phyloP scores from a whole-genome alignment of 495 filamentous ascomycete genomes.

The Penicillium odoratum region DNA sequence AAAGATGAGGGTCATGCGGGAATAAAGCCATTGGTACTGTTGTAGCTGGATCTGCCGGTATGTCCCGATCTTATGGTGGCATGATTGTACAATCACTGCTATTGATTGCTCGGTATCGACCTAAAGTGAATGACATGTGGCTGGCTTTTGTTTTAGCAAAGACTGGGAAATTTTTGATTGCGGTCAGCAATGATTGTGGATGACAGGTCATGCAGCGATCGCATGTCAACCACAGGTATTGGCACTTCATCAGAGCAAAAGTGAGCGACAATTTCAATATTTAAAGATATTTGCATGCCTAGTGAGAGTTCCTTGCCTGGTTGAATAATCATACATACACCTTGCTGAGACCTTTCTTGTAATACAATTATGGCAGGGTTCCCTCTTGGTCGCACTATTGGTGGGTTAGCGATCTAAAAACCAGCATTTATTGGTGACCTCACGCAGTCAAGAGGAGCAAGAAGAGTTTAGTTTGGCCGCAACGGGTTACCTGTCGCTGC shows the following conservation, averaged over 20 bases:
- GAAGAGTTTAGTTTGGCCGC: too few relatives aligned
- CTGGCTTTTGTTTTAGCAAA: not conserved
- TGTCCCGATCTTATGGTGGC: slow-evolving; percentile 9
- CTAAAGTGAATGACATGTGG: slow-evolving; percentile 8
- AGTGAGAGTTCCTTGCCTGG: not conserved
- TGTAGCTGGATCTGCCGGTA: slow-evolving; percentile 6
- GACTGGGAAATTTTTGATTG: too few relatives aligned
- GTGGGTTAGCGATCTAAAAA: not conserved
- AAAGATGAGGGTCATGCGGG: slow-evolving; percentile 10
- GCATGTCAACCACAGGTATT: not conserved
- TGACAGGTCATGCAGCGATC: not conserved
- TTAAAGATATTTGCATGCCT: not conserved
- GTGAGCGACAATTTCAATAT: too few relatives aligned
- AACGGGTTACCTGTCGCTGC: too few relatives aligned
- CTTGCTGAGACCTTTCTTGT: not conserved
- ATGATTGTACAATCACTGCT: slow-evolving; percentile 10
- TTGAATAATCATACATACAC: not conserved
- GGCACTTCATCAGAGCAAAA: not conserved
- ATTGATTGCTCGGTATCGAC: slow-evolving; percentile 10
- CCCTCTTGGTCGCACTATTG: not conserved
- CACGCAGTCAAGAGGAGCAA: too few relatives aligned
- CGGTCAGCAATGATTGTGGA: not conserved
- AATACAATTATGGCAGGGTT: not conserved
- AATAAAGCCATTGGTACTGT: slow-evolving; percentile 11
- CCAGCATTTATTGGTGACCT: too few relatives aligned